phyloP scores from a whole-genome alignment of 164 flowering plant species.

The Cinnamomum micranthum region DNA sequence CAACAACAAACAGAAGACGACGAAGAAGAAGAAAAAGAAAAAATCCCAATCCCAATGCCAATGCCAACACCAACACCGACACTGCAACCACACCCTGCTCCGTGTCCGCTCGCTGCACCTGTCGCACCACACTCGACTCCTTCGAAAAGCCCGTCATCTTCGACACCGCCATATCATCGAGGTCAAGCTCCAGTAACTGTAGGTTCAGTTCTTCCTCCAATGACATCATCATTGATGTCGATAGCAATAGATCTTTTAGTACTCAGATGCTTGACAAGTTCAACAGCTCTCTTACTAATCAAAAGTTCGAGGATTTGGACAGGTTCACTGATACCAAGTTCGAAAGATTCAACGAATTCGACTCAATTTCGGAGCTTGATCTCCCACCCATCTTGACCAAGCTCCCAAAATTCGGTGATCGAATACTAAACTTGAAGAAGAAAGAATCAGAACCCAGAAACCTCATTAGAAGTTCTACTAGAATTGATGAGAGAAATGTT shows the following conservation, averaged over 20 bases:
- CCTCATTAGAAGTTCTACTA: not conserved
- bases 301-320: not conserved
- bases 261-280: not conserved
- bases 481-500: not conserved
- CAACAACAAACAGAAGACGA: slow-evolving; percentile 18
- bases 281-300: not conserved
- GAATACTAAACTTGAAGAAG: slow-evolving; percentile 7
- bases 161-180: slow-evolving; percentile 7
- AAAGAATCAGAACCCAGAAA: not conserved
- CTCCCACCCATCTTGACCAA: slow-evolving; percentile 52
- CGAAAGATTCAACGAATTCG: slow-evolving; percentile 22
- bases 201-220: slow-evolving; percentile 30
- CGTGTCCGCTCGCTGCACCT: slow-evolving; percentile 21
- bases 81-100: slow-evolving; percentile 21
- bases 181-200: slow-evolving; percentile 30
- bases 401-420: slow-evolving; percentile 23
- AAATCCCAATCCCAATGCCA: slow-evolving; percentile 22
- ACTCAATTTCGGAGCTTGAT: slow-evolving; percentile 23
- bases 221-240: slow-evolving; percentile 44
- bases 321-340: slow-evolving; percentile 4
- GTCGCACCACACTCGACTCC: slow-evolving; percentile 18
- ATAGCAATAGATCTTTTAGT: slow-evolving; percentile 1
- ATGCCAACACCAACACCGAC: slow-evolving; percentile 20
- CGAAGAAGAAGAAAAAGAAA: slow-evolving; percentile 12
- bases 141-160: not conserved